Base-by-base conservation (phyloP, 805 yeast species). In the Brettanomyces anomalus region DNA sequence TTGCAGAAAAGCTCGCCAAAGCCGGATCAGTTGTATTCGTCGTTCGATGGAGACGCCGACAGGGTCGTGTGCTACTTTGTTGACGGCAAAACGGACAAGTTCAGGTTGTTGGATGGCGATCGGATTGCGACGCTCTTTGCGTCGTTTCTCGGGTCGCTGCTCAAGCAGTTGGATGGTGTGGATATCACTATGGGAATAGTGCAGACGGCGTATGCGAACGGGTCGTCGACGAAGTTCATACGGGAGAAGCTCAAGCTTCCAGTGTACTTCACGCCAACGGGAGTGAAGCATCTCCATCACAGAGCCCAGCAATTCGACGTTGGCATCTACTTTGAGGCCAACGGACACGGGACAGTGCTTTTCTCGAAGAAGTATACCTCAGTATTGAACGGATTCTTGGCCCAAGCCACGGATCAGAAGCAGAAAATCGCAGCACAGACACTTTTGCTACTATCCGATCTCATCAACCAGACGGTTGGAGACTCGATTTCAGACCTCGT, bases 161-260 rank as follows among this genome's bases (percentile, higher is more conserved):
- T 79, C 18, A 55, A 64, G n/a, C 62, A 73, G 39, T 46, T 72
- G 13, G 60, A 67, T 20, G 24, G 19, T 7, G 14, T 36, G 4
- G 55, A 62, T n/a, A 39, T 51, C 43, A 57, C 41, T 13, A 52
- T 73, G 41, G 98, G 97, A 7, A 93, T 89, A 4, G 88, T 93
- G 28, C 98, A 93, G 66, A 93, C 98, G 1, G 98, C 98, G 0
- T 93, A 93, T 57, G 98, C 98, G 40, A 93, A 93, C 60, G 98
- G 98, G 10, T 76, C 83, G 5, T 85, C 97, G 2, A 86, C 97
- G 0, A 65, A 72, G 32, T 90, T 77, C 56, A 67, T 90, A 24
- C 70, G 71, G 36, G 64, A 79, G 2, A 67, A 61, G 1, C 69
- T 90, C 52, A 69, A 76, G 42, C 64, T 86, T 13, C 95, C 96